Evolutionary conservation across 2,329 filamentous ascomycete species (phyloP), one percentile per base, ranked within the genome.

Genomic region (Thermothelomyces thermophilus): DNA sequence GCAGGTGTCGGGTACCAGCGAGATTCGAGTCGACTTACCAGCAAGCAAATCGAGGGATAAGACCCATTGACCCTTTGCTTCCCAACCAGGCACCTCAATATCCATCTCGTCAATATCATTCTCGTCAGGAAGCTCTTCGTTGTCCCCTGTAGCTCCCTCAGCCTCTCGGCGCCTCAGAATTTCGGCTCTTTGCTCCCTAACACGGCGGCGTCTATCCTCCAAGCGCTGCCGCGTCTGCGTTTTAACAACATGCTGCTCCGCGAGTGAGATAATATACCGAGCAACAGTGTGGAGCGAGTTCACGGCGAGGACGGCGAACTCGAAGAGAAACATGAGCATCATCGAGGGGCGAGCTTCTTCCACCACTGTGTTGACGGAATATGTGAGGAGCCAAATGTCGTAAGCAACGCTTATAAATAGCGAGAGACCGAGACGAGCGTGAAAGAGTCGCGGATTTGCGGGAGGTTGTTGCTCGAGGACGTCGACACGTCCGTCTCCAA

Each of bases 251-350:
- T 77, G 78, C 41, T 86, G 80, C 66, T 98, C 93, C 8, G 83
- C 73, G 37, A 96, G 68, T 3, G 86, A 87, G 44, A 97, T 77
- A 17, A 79, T 67, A 67, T 98, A 98, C 52, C 90, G 83, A 48
- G 82, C 74, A 2, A 80, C 77, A 0, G 90, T 95, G 41, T 91
- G 90, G 46, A 82, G 74, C 1, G 91, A 95, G 45, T 83, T 84
- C 9, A 94, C 84, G 2, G 82, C 77, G 53, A 97, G 72, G 37
- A 98, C 83, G 33, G 91, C 90, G 64, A 97, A 97, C 67, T 98
- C 93, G 61, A 98, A 98, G 5, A 94, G 82, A 63, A 98, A 98
- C 90, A 98, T 97, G 56, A 98, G 90, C 90, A 97, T 98, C 87
- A 98, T 97, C 52, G 94, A 93, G 0, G 91, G 90, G n/a, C 86